phyloP scores from a whole-genome alignment of 2,329 filamentous ascomycete genomes.

The Thelonectria blattea region DNA sequence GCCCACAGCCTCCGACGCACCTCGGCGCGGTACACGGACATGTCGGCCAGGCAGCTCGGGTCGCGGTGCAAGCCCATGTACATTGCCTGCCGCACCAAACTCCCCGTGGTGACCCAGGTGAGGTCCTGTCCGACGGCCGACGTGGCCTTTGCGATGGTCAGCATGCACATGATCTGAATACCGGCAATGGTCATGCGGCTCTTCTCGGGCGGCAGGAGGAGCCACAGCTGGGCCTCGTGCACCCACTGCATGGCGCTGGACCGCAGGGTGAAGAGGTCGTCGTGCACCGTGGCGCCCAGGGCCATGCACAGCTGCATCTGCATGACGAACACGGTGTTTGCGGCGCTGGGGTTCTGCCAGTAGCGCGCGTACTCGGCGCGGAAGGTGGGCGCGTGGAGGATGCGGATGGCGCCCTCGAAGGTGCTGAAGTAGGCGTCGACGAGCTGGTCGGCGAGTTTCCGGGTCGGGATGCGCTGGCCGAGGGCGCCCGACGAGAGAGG shows the following conservation, averaged over 20 bases:
- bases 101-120: slow-evolving; percentile 58
- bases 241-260: slow-evolving; percentile 55
- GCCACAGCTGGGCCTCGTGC: slow-evolving; percentile 59
- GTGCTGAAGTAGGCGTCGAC: slow-evolving; percentile 61
- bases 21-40: slow-evolving; percentile 56
- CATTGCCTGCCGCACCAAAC: slow-evolving; percentile 59
- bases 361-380: slow-evolving; percentile 57
- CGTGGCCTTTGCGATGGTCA: slow-evolving; percentile 56
- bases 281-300: slow-evolving; percentile 55
- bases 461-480: slow-evolving; percentile 47
- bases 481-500: slow-evolving; percentile 45
- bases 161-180: slow-evolving; percentile 59
- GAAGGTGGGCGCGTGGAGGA: slow-evolving; percentile 65
- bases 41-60: slow-evolving; percentile 54
- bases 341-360: slow-evolving; percentile 51
- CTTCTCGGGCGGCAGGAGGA: slow-evolving; percentile 55
- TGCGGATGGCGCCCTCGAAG: slow-evolving; percentile 61
- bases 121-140: slow-evolving; percentile 57
- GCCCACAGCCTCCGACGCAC: slow-evolving; percentile 63
- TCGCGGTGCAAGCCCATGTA: slow-evolving; percentile 66
- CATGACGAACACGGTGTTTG: slow-evolving; percentile 54
- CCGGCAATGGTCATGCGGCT: slow-evolving; percentile 53
- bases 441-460: slow-evolving; percentile 55
- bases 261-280: slow-evolving; percentile 52
- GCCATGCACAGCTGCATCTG: slow-evolving; percentile 61